Evolutionary conservation across 2,329 filamentous ascomycete species (phyloP).

Genomic region (Paraphaeosphaeria sporulosa): DNA sequence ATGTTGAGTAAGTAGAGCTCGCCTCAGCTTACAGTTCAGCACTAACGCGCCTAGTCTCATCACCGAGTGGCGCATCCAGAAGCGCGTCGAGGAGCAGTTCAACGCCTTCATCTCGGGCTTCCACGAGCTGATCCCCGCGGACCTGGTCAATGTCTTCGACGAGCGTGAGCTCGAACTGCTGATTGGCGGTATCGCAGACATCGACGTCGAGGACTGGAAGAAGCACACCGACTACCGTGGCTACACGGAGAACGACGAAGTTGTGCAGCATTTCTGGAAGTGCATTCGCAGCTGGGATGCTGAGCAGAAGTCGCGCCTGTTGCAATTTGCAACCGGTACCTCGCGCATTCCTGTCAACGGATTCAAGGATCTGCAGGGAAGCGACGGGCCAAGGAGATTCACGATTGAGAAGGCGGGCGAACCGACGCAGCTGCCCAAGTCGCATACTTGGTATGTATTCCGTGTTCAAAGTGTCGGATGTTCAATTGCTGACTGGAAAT

Average conservation of each 20-base stretch:
- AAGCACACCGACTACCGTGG: conserved; percentile 99
- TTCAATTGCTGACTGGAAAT: conserved; percentile 27
- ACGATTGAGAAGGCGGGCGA: conserved; percentile 99
- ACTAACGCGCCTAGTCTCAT: conserved; percentile 68
- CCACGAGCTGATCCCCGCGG: conserved; percentile 94
- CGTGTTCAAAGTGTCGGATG: not conserved
- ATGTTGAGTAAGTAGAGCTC: conserved; percentile 75
- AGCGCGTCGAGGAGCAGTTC: conserved; percentile 98
- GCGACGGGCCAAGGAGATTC: conserved; percentile 91
- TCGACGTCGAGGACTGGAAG: conserved; percentile 99
- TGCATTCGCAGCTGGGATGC: conserved; percentile 96
- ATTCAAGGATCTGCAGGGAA: conserved; percentile 98
- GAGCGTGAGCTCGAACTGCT: conserved; percentile 95
- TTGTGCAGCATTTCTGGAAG: conserved; percentile 99
- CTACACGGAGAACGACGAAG: conserved; percentile 96
- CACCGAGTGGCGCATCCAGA: conserved; percentile 99
- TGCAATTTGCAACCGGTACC: conserved; percentile 97
- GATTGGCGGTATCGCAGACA: conserved; percentile 99
- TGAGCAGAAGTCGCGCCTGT: conserved; percentile 93
- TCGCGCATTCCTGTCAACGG: conserved; percentile 98
- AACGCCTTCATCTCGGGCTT: conserved; percentile 97
- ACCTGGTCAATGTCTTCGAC: conserved; percentile 98
- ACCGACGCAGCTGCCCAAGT: conserved; percentile 88
- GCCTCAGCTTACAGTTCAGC: not conserved
- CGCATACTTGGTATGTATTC: conserved; percentile 91